A percentile compares a stretch with the other conserved stretches of the same genome.
These are phyloP conservation scores for Penicillium sumatraense DNA, from an alignment of 2,329 filamentous ascomycete genomes.

Conservation along the genomic window DNA sequence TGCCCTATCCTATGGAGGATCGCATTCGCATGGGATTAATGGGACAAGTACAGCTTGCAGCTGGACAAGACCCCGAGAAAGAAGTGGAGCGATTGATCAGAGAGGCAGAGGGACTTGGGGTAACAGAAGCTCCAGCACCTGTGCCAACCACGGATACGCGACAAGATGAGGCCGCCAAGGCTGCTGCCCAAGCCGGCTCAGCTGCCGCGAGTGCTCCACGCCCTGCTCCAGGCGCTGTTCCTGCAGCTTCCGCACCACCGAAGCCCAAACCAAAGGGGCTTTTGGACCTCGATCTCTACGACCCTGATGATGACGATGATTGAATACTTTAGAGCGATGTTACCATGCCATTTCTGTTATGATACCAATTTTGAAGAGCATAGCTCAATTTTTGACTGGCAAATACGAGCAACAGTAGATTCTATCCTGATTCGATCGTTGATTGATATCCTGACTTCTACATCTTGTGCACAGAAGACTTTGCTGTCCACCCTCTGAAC, in stretches of 20 bases:
- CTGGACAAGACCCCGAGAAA: slow-evolving; percentile 58
- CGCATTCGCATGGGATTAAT: slow-evolving; percentile 51
- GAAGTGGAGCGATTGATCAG: slow-evolving; percentile 52
- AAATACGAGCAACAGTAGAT: background rate
- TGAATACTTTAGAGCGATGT: background rate
- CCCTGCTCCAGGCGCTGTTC: slow-evolving; percentile 18
- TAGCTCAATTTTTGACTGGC: background rate
- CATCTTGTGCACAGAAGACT: slow-evolving; percentile 61
- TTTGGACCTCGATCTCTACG: slow-evolving; percentile 50
- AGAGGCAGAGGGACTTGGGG: slow-evolving; percentile 60
- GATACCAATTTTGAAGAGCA: slow-evolving; percentile 23
- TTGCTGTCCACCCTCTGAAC: slow-evolving; percentile 60
- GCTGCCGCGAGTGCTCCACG: slow-evolving; percentile 19
- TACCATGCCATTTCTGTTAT: slow-evolving; percentile 16
- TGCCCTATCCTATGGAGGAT: slow-evolving; percentile 51
- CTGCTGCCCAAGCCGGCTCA: slow-evolving; percentile 37
- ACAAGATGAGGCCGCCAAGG: slow-evolving; percentile 38
- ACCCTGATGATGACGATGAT: slow-evolving; percentile 48
- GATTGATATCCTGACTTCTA: slow-evolving; percentile 23
- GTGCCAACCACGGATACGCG: slow-evolving; percentile 40
- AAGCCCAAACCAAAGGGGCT: slow-evolving; percentile 46
- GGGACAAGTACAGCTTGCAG: slow-evolving; percentile 48
- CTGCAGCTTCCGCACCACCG: slow-evolving; percentile 23
- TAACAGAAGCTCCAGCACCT: slow-evolving; percentile 48
- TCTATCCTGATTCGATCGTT: background rate